These are phyloP conservation scores for Mycena filopes DNA, from an alignment of 768 basidiomycete species.

Conservation along the genomic window DNA sequence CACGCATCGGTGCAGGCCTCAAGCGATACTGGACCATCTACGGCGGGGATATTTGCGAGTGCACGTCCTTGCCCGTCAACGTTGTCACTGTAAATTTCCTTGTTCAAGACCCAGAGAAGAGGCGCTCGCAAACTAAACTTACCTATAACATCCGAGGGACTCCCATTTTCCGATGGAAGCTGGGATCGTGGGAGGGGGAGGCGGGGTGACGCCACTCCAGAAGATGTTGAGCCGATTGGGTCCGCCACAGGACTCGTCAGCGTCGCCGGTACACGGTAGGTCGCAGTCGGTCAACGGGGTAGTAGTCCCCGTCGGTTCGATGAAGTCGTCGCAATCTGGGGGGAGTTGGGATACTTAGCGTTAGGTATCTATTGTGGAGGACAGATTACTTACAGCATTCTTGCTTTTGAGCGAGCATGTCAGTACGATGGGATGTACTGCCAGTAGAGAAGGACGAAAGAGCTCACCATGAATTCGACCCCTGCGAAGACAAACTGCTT, in stretches of 20 bases:
- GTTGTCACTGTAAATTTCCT: constrained; percentile 56
- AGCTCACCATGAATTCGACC: constrained; percentile 61
- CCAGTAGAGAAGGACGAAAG: too few relatives aligned
- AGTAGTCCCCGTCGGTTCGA: constrained; percentile 57
- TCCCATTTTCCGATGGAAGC: constrained; percentile 71
- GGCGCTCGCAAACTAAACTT: constrained; percentile 37
- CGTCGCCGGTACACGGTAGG: constrained; percentile 69
- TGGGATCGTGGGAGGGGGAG: constrained; percentile 63
- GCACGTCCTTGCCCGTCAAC: constrained; percentile 54
- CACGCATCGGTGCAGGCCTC: constrained; percentile 71
- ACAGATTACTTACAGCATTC: constrained; percentile 64
- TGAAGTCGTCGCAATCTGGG: constrained; percentile 71
- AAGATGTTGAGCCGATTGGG: constrained; percentile 70
- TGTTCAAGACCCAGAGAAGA: neutral
- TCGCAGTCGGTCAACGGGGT: constrained; percentile 66
- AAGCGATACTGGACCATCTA: constrained; percentile 57
- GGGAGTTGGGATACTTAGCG: neutral
- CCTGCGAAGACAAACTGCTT: constrained; percentile 73
- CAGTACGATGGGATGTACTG: too few relatives aligned
- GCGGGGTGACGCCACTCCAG: constrained; percentile 68
- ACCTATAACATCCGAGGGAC: constrained; percentile 83
- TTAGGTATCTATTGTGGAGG: constrained; percentile 4
- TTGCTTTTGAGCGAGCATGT: too few relatives aligned
- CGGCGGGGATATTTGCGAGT: constrained; percentile 44
- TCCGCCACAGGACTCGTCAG: constrained; percentile 69